Percentiles rank a stretch among this genome's conserved stretches.
Evolutionary conservation across 1,284 basidiomycete genomes (phyloP).

Genomic region (Sporisorium exsertum): DNA sequence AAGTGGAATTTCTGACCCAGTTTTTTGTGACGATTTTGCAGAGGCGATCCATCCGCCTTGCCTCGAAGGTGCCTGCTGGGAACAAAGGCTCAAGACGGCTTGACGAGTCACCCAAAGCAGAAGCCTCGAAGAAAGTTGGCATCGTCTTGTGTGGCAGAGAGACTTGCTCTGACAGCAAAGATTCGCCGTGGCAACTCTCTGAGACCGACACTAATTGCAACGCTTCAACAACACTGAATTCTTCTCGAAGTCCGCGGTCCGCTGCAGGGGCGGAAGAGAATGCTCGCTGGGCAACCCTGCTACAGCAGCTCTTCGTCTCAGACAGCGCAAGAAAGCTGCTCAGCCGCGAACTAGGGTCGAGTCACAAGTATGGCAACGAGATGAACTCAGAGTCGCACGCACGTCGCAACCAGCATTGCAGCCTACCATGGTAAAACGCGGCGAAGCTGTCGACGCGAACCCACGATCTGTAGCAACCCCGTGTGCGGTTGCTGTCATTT

Average conservation of each 20-base stretch:
- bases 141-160: no score
- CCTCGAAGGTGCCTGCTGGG: no score
- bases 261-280: no score
- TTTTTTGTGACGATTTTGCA: neutral
- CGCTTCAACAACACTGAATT: no score
- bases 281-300: no score
- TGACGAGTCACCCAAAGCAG: no score
- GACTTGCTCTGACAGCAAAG: no score
- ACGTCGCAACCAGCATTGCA: neutral
- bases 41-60: no score
- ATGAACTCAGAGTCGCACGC: neutral
- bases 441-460: neutral
- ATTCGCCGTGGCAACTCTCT: neutral
- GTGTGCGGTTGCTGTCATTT: neutral
- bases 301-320: neutral
- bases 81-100: no score
- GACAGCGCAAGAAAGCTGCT: neutral
- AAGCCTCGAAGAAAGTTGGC: neutral
- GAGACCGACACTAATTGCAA: no score
- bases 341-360: neutral
- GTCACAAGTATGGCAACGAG: neutral
- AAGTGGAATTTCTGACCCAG: neutral
- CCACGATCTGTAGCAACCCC: neutral
- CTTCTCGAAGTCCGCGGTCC: no score
- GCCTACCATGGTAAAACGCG: neutral